These are phyloP conservation scores for Paratinospora sagittata DNA, from an alignment of 164 flowering plant species.

Conservation along the genomic window DNA sequence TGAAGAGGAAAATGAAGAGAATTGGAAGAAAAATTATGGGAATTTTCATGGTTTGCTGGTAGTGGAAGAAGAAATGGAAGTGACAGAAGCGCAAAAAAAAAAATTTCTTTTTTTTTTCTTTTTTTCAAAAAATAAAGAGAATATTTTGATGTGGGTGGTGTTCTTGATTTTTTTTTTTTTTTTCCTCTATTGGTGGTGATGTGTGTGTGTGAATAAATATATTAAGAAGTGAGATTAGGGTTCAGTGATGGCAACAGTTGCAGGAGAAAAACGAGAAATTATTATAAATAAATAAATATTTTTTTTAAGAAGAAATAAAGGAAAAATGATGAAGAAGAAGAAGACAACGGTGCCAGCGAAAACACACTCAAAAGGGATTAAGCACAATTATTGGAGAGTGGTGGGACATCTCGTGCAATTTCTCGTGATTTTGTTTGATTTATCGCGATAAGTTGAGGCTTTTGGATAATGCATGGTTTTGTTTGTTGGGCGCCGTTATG, in stretches of 20 bases:
- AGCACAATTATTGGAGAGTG: not conserved
- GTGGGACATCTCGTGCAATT: not conserved
- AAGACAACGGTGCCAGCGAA: conserved; percentile 22
- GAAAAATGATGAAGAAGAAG: conserved; percentile 12
- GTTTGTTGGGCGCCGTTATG: too few species aligned
- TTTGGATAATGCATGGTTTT: too few species aligned
- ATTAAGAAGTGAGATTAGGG: conserved; percentile 1
- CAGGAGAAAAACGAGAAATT: not conserved
- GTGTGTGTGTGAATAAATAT: not conserved
- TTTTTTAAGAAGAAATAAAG: not conserved
- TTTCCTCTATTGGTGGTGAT: not conserved
- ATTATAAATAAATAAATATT: too few species aligned
- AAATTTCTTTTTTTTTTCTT: too few species aligned
- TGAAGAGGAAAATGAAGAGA: not conserved
- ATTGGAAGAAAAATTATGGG: not conserved
- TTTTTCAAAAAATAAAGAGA: not conserved
- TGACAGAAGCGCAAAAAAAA: not conserved
- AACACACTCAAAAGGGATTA: conserved; percentile 8
- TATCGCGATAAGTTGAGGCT: not conserved
- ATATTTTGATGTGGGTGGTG: not conserved
- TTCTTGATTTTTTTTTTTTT: not conserved
- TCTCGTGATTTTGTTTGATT: not conserved
- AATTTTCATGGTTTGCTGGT: too few species aligned
- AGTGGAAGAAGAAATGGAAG: too few species aligned
- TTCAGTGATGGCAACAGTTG: not conserved